A percentile compares a stretch with the other conserved stretches of the same genome.
These are phyloP conservation scores for Coleophoma crateriformis DNA, from an alignment of 2,329 filamentous ascomycete species.

Conservation along the genomic window DNA sequence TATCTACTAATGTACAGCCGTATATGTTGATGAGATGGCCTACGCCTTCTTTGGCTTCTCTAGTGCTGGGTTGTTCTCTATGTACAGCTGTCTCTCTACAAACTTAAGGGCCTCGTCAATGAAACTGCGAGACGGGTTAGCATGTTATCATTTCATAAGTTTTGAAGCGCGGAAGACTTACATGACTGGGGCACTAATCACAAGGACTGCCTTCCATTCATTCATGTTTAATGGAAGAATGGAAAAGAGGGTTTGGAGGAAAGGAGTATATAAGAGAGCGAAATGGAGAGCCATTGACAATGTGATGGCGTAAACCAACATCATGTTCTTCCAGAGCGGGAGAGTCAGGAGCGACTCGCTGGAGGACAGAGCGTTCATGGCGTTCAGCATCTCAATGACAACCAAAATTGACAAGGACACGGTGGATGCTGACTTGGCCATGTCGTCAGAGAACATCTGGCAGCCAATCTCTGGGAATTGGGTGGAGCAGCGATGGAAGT, in stretches of 20 bases:
- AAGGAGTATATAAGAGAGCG: slow-evolving; percentile 83
- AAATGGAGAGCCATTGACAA: slow-evolving; percentile 96
- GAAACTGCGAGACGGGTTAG: slow-evolving; percentile 33
- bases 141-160: slow-evolving; percentile 7
- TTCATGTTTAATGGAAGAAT: slow-evolving; percentile 80
- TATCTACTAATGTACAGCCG: slow-evolving; percentile 18
- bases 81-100: slow-evolving; percentile 48
- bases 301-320: slow-evolving; percentile 89
- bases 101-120: slow-evolving; percentile 66
- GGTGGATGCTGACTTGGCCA: slow-evolving; percentile 85
- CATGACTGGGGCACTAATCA: slow-evolving; percentile 89
- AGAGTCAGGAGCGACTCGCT: slow-evolving; percentile 91
- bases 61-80: slow-evolving; percentile 24
- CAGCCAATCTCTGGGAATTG: slow-evolving; percentile 88
- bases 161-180: slow-evolving; percentile 43
- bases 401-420: slow-evolving; percentile 89
- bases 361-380: slow-evolving; percentile 94
- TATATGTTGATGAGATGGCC: slow-evolving; percentile 1
- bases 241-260: slow-evolving; percentile 83
- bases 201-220: slow-evolving; percentile 89
- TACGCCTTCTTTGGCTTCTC: slow-evolving; percentile 26
- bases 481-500: slow-evolving; percentile 89
- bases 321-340: slow-evolving; percentile 97
- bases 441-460: slow-evolving; percentile 81
- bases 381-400: slow-evolving; percentile 99